Conservation (phyloP, 495 filamentous ascomycete genomes). For the Copromyces sp. region DNA sequence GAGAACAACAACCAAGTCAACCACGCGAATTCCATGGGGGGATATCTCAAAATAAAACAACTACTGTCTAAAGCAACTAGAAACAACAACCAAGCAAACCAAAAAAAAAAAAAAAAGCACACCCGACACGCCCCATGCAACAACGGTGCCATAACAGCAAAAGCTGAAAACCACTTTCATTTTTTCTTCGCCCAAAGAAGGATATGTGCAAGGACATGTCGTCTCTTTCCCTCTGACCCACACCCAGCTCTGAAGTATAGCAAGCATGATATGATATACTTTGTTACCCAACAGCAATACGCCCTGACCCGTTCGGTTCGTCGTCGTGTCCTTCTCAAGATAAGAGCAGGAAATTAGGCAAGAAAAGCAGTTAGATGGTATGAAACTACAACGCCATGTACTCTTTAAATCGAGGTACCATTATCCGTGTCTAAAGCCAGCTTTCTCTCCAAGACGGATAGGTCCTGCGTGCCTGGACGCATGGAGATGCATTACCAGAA, state of each 20-base stretch:
- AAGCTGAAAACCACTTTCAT: not conserved
- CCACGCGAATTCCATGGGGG: not conserved
- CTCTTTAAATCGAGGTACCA: not conserved
- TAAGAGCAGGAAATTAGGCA: not conserved
- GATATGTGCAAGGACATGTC: not conserved
- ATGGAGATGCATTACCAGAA: not conserved
- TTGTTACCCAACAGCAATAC: not conserved
- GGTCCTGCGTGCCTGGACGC: not conserved
- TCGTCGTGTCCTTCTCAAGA: not conserved
- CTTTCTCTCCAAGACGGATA: not conserved
- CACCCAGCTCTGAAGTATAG: not conserved
- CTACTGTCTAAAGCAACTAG: not conserved
- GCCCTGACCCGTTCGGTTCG: not conserved
- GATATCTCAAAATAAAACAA: not conserved
- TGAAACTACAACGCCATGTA: not conserved
- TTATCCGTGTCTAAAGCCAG: not conserved
- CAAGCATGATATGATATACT: not conserved
- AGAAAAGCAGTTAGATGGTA: not conserved
- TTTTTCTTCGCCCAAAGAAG: not conserved
- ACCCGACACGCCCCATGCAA: not conserved
- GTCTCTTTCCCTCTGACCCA: not conserved
- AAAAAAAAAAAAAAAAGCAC: not conserved
- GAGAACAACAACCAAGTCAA: not conserved
- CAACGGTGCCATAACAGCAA: not conserved
- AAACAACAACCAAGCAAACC: not conserved